phyloP scores from a whole-genome alignment of 2,329 filamentous ascomycete species.

The Paramyrothecium sp. region DNA sequence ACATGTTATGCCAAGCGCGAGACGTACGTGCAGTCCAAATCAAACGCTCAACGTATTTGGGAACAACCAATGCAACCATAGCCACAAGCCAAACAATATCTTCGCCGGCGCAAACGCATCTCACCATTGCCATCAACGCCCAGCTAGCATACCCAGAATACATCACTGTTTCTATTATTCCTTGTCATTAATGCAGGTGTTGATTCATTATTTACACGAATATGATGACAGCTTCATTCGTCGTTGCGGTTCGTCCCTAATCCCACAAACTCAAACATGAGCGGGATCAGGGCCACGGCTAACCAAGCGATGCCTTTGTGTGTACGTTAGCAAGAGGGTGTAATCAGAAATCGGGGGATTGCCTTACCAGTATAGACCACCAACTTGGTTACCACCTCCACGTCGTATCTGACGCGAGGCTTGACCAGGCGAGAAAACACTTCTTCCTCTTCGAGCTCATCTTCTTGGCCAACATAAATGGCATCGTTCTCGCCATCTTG shows the following conservation, averaged over 20 bases:
- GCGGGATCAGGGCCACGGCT: conserved; percentile 71
- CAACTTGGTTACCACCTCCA: conserved; percentile 97
- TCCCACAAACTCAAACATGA: conserved; percentile 65
- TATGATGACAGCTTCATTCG: background rate
- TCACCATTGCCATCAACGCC: background rate
- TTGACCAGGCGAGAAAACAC: conserved; percentile 83
- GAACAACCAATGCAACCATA: too few species aligned
- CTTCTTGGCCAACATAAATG: conserved; percentile 34
- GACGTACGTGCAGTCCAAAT: too few species aligned
- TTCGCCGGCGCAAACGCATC: too few species aligned
- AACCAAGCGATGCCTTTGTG: conserved; percentile 75
- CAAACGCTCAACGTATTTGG: too few species aligned
- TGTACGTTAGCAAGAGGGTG: background rate
- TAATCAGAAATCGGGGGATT: too few species aligned
- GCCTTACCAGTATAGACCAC: conserved; percentile 88
- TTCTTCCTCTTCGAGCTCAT: conserved; percentile 65
- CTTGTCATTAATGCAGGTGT: background rate
- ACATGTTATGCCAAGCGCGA: too few species aligned
- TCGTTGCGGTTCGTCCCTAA: conserved; percentile 37
- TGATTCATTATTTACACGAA: background rate
- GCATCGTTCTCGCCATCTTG: conserved; percentile 29
- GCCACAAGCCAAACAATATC: too few species aligned
- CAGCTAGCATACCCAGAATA: background rate
- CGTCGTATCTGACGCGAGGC: conserved; percentile 90
- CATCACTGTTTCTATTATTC: background rate